Evolutionary conservation across 768 basidiomycete species (phyloP).

Genomic region (Russula vinacea): DNA sequence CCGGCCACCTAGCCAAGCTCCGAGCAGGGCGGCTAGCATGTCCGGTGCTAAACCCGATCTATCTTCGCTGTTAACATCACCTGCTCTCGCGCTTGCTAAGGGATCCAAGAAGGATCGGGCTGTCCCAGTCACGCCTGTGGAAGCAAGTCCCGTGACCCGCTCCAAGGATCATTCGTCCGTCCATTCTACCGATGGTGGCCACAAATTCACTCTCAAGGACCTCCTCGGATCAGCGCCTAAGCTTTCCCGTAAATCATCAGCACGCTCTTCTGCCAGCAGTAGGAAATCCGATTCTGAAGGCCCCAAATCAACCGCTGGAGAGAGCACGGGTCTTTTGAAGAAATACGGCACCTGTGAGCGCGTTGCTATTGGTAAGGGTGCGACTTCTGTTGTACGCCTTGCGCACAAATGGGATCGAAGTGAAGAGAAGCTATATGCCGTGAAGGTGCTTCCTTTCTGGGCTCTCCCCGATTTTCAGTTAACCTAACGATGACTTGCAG

Average conservation of each 20-base stretch:
- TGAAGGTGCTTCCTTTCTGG: slow-evolving; percentile 66
- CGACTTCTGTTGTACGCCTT: slow-evolving; percentile 93
- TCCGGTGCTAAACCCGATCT: slow-evolving; percentile 30
- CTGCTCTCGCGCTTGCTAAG: slow-evolving; percentile 13
- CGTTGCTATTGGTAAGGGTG: slow-evolving; percentile 95
- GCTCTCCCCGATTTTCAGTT: background rate
- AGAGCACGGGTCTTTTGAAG: slow-evolving; percentile 60
- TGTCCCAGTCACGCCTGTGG: slow-evolving; percentile 18
- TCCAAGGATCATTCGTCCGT: slow-evolving; percentile 41
- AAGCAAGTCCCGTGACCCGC: slow-evolving; percentile 27
- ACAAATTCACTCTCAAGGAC: slow-evolving; percentile 84
- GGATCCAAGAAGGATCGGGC: slow-evolving; percentile 16
- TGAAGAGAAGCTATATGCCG: slow-evolving; percentile 96
- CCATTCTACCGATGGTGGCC: slow-evolving; percentile 55
- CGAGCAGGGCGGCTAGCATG: slow-evolving; percentile 42
- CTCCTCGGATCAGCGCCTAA: slow-evolving; percentile 73
- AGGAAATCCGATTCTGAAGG: slow-evolving; percentile 67
- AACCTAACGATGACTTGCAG: slow-evolving; percentile 41
- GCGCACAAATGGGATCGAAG: slow-evolving; percentile 98
- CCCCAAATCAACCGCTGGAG: slow-evolving; percentile 46
- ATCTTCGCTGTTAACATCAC: slow-evolving; percentile 14
- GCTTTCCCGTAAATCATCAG: slow-evolving; percentile 65
- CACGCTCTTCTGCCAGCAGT: slow-evolving; percentile 62
- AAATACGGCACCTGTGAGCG: slow-evolving; percentile 98
- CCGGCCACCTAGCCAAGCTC: slow-evolving; percentile 48